Base-by-base conservation (phyloP, 208 protist genomes). In the Leishmania mexicana region DNA sequence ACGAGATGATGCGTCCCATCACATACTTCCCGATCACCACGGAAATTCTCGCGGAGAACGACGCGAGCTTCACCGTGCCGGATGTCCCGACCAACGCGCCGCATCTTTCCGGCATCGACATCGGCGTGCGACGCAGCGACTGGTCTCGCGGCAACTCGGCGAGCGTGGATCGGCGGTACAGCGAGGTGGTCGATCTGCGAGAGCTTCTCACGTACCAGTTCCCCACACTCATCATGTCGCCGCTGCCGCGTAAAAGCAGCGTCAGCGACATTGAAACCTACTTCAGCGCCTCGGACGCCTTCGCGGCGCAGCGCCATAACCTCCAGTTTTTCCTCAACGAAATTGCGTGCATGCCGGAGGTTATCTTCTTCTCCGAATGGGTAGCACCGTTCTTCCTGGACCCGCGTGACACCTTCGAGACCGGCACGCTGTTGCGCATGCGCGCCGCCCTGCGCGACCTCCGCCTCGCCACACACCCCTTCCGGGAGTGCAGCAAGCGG, bases 91-190 rank as follows among this genome's bases (percentile, higher is more conserved):
- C 64, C 4, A 79, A 82, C n/a, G 88, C 81, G 31, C 88, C 89
- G 45, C 90, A 97, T 80, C 68, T 91, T 40, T 21, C 28, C 35
- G 75, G 72, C 28, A 77, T 94, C 21, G 85, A 89, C 68, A 77
- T 80, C 51, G 89, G 90, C 21, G 81, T 96, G 70, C 53, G 84
- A 51, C 86, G 87, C 31, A 93, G 85, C 75, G 83, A 91, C 65
- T 96, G 92, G 93, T 87, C 81, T 17, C 79, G 85, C 31, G 89
- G 86, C 67, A 85, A 82, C 65, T 83, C 81, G 17, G 85, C 86
- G 19, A 86, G 76, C 49, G 85, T 96, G n/a, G 88, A 96, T 78
- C 93, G 94, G 7, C 88, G 94, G 19, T 97, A 97, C 88, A 95
- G 89, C 73, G 94, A 97, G 86, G 62, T 97, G 72, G 76, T 92